Evolutionary conservation across 2,329 filamentous ascomycete genomes (phyloP).

Genomic region (Ophiostoma ulmi): DNA sequence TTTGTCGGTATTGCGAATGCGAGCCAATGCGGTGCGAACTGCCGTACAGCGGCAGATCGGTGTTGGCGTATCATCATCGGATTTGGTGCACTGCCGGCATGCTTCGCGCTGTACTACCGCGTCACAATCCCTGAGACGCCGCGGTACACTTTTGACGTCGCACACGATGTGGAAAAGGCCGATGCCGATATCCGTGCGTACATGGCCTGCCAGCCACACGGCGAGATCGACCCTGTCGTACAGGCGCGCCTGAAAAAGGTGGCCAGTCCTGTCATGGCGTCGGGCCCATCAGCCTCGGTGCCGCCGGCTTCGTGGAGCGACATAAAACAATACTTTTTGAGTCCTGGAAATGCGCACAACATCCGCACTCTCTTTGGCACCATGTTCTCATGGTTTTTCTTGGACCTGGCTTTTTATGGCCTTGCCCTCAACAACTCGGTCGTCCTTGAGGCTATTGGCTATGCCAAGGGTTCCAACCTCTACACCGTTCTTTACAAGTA

Average conservation of each 20-base stretch:
- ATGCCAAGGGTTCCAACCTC: slow-evolving; percentile 56
- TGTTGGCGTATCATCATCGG: slow-evolving; percentile 80
- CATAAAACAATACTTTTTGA: slow-evolving; percentile 59
- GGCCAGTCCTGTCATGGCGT: slow-evolving; percentile 34
- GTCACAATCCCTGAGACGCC: slow-evolving; percentile 82
- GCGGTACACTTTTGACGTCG: slow-evolving; percentile 63
- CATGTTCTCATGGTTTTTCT: slow-evolving; percentile 75
- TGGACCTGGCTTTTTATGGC: slow-evolving; percentile 66
- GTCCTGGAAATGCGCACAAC: slow-evolving; percentile 53
- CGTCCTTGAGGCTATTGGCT: slow-evolving; percentile 68
- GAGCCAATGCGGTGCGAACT: slow-evolving; percentile 53
- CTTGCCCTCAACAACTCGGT: slow-evolving; percentile 71
- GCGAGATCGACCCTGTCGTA: slow-evolving; percentile 45
- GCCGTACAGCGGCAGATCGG: slow-evolving; percentile 67
- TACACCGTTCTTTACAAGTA: slow-evolving; percentile 63
- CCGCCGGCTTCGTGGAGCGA: slow-evolving; percentile 68
- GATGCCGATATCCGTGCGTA: slow-evolving; percentile 65
- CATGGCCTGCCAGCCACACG: slow-evolving; percentile 44
- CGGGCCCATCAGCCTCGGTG: slow-evolving; percentile 43
- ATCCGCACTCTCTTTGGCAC: slow-evolving; percentile 68
- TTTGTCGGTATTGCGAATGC: slow-evolving; percentile 42
- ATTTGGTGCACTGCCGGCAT: slow-evolving; percentile 71
- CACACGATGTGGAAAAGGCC: slow-evolving; percentile 68
- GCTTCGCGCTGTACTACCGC: slow-evolving; percentile 76
- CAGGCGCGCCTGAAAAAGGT: slow-evolving; percentile 51